These are phyloP conservation scores for Rhizophagus prolifer DNA, from an alignment of 192 early-diverging fungal species.

Conservation along the genomic window DNA sequence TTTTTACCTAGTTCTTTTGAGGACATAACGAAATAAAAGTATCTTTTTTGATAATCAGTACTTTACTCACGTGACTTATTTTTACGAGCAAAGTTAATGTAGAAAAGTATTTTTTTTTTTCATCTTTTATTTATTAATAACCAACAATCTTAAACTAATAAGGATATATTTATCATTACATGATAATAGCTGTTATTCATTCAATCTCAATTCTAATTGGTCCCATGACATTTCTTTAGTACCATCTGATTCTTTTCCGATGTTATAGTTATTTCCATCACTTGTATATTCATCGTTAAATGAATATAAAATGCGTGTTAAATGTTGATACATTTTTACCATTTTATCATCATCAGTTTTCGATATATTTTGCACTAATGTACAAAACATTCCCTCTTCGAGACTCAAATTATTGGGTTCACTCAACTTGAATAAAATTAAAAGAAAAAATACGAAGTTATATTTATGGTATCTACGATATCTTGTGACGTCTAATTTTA, in stretches of 20 bases:
- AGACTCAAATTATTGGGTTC: neutral
- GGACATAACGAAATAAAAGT: too few species aligned
- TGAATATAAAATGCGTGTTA: constrained; percentile 2
- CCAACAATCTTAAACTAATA: too few species aligned
- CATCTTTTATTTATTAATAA: too few species aligned
- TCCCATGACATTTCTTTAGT: neutral
- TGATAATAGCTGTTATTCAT: too few species aligned
- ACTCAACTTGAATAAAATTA: neutral
- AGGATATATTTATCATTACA: too few species aligned
- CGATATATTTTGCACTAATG: neutral
- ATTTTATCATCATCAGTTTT: constrained; percentile 10
- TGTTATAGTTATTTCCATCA: neutral
- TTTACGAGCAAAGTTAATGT: too few species aligned
- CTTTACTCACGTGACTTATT: too few species aligned
- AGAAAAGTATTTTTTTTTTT: too few species aligned
- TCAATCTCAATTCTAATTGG: neutral
- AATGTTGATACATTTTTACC: constrained; percentile 26
- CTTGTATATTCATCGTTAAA: neutral
- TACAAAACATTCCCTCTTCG: neutral
- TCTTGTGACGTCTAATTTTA: neutral
- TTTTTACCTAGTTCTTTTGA: too few species aligned
- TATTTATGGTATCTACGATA: neutral
- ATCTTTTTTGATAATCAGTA: too few species aligned
- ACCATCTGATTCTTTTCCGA: too few species aligned
- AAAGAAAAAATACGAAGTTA: too few species aligned